Evolutionary conservation across 176 grass and related monocot species (phyloP), one percentile per base, ranked within the genome.

Genomic region (Poa pratensis): DNA sequence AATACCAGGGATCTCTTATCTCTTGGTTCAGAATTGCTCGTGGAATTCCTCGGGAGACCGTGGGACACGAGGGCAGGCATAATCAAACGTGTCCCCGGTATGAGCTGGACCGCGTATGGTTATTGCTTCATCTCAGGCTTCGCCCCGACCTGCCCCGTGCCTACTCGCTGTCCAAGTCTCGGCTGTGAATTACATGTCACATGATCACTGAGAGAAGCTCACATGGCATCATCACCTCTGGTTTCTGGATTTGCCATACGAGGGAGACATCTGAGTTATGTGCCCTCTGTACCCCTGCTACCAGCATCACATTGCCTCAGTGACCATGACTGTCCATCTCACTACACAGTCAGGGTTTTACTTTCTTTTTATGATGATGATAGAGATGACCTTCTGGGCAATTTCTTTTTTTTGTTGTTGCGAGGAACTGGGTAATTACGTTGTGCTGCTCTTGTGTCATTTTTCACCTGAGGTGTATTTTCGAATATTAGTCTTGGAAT

Each of bases 131-230:
- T 83, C 75, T 80, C 68, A 62, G 77, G 46, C 77, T 26, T 45
- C 13, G 48, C 18, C 23, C 48, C 7, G 67, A 43, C 51, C 61
- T 83, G 63, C 14, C 83, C 17, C 0, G 30, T 82, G 82, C 82
- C 71, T 87, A 35, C 34, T 51, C 23, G 77, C 81, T 84, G 77
- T 87, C 48, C 3, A 78, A 81, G 57, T 79, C 51, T 67, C 40
- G 9, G 80, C 50, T 35, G 45, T 42, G 67, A 89, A 35, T 83
- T 90, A 67, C 76, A 27, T 54, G 32, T 82, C 87, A 90, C 84
- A 78, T 85, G 87, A 84, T 48, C 26, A 60, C 87, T 75, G 91
- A 50, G 66, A 79, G 63, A 73, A 55, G 58, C n/a, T 87, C 84
- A 90, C 87, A 84, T 92, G 91, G 72, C 32, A 55, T 78, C 43